phyloP scores from a whole-genome alignment of 139 green algal species.

The Protoeuglena noctilucae region DNA sequence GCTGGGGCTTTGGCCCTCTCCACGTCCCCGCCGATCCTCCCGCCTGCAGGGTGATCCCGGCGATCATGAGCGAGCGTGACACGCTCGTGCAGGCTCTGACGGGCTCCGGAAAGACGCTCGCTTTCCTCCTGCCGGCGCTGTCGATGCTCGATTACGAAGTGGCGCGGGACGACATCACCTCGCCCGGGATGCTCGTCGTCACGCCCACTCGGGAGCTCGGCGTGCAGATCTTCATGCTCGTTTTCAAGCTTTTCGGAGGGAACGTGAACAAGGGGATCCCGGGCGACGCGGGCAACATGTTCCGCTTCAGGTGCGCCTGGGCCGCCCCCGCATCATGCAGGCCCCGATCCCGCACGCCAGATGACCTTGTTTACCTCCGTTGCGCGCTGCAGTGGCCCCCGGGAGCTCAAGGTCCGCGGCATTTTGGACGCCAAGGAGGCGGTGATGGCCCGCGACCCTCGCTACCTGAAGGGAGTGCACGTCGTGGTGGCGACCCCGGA shows the following conservation, averaged over 20 bases:
- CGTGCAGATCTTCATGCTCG: constrained; percentile 42
- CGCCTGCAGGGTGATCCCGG: constrained; percentile 26
- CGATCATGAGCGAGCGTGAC: constrained; percentile 37
- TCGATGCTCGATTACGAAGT: constrained; percentile 37
- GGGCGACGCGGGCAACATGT: constrained; percentile 63
- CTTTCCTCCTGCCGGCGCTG: constrained; percentile 54
- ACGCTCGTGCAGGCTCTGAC: constrained; percentile 43
- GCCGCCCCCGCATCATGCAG: background rate
- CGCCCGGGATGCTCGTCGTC: constrained; percentile 53
- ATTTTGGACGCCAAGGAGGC: constrained; percentile 62
- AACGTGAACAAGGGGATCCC: constrained; percentile 37
- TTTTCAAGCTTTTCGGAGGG: constrained; percentile 60
- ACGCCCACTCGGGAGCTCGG: constrained; percentile 75
- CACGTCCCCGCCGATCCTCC: background rate
- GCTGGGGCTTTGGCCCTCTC: background rate
- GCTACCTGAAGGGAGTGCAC: constrained; percentile 37
- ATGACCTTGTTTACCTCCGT: too few species aligned
- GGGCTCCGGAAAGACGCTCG: constrained; percentile 63
- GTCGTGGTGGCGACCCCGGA: constrained; percentile 57
- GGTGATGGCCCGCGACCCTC: constrained; percentile 10
- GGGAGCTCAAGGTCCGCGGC: constrained; percentile 46
- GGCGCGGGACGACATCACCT: constrained; percentile 7
- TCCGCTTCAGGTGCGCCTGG: constrained; percentile 36
- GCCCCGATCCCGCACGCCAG: too few species aligned
- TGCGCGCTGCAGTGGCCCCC: too few species aligned